A percentile compares a stretch with the other conserved stretches of the same genome.
Conservation (phyloP, 1,284 basidiomycete genomes). For the Malassezia psittaci region DNA sequence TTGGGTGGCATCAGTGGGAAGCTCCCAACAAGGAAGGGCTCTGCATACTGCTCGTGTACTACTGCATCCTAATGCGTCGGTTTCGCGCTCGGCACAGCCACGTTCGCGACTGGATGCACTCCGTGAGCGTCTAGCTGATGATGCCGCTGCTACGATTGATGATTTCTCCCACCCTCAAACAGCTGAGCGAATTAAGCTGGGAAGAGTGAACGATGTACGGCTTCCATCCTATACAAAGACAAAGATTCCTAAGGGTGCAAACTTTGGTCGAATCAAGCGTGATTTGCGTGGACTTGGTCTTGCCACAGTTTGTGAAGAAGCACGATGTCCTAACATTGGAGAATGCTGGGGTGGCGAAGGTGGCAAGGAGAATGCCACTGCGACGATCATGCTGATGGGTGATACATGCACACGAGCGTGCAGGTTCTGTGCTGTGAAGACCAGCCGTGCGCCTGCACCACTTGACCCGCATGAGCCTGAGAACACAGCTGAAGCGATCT, state of each 20-base stretch:
- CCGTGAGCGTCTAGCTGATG: slow-evolving; percentile 28
- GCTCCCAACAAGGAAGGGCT: background rate
- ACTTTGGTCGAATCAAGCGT: slow-evolving; percentile 85
- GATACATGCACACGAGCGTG: slow-evolving; percentile 97
- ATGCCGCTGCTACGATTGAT: slow-evolving; percentile 25
- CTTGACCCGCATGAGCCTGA: slow-evolving; percentile 94
- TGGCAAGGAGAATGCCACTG: slow-evolving; percentile 69
- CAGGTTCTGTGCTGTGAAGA: slow-evolving; percentile 95
- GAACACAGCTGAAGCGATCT: slow-evolving; percentile 95
- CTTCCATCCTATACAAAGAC: slow-evolving; percentile 88
- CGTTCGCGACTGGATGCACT: slow-evolving; percentile 20
- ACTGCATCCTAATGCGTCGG: background rate
- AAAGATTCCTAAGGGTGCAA: slow-evolving; percentile 64
- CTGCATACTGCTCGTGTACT: slow-evolving; percentile 2
- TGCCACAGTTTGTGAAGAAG: slow-evolving; percentile 97
- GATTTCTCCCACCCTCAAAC: slow-evolving; percentile 22
- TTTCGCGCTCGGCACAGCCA: background rate
- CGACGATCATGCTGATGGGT: slow-evolving; percentile 97
- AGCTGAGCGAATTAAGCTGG: slow-evolving; percentile 26
- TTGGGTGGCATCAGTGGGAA: background rate
- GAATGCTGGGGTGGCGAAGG: slow-evolving; percentile 91
- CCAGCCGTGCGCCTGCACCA: slow-evolving; percentile 73
- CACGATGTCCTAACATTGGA: slow-evolving; percentile 95
- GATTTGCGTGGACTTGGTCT: slow-evolving; percentile 82
- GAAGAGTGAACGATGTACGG: slow-evolving; percentile 50